phyloP scores from a whole-genome alignment of 192 early-diverging fungal species.

The Kickxella alabastrina region DNA sequence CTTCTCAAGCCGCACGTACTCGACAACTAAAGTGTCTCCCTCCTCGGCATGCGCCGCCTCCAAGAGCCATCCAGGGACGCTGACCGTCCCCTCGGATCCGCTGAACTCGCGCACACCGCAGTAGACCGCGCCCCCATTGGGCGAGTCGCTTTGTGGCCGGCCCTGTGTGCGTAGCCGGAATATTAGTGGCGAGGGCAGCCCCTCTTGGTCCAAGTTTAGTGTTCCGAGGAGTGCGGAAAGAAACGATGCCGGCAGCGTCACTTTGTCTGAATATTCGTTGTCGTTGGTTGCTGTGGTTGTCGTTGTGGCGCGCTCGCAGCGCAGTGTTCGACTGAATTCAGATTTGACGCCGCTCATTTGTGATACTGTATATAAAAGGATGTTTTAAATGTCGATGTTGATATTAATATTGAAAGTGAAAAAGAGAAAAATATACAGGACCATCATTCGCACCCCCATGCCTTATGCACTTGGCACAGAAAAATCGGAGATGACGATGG shows the following conservation, averaged over 20 bases:
- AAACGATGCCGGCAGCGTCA: slow-evolving; percentile 31
- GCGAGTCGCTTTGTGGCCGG: background rate
- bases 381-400: no score
- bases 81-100: slow-evolving; percentile 44
- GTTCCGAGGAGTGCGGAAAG: slow-evolving; percentile 15
- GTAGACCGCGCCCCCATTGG: background rate
- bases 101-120: slow-evolving; percentile 76
- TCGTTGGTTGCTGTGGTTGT: background rate
- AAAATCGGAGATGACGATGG: no score
- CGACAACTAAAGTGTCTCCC: slow-evolving; percentile 53
- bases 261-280: slow-evolving; percentile 21
- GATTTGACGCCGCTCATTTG: no score
- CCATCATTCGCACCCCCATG: no score
- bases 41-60: slow-evolving; percentile 32
- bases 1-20: slow-evolving; percentile 59
- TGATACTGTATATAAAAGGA: no score
- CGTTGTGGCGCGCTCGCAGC: slow-evolving; percentile 4
- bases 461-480: no score
- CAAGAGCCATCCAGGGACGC: slow-evolving; percentile 58
- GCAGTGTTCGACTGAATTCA: slow-evolving; percentile 14
- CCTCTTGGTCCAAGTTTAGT: background rate
- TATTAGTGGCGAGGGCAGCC: slow-evolving; percentile 34
- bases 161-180: slow-evolving; percentile 13
- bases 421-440: no score
- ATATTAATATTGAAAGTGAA: no score